Evolutionary conservation across 208 protist genomes (phyloP).

Genomic region (Acanthamoeba sp.): DNA sequence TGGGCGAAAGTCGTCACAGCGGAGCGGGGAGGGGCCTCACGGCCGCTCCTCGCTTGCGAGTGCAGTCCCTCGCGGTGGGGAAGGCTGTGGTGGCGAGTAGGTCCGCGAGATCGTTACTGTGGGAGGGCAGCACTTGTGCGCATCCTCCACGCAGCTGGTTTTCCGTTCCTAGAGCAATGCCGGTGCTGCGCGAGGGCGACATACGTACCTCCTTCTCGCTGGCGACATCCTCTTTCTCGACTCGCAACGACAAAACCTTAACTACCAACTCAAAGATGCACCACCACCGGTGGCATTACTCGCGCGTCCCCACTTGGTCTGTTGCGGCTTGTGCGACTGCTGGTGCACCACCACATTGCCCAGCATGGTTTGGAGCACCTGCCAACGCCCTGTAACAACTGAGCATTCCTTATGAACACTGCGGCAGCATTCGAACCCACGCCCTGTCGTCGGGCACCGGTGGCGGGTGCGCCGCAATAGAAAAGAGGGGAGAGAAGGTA

Average conservation of each 20-base stretch:
- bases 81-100: slow-evolving; percentile 49
- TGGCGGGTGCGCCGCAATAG: not conserved
- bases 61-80: not conserved
- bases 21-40: not conserved
- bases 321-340: no score
- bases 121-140: not conserved
- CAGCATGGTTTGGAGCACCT: no score
- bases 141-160: slow-evolving; percentile 39
- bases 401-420: no score
- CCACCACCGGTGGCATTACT: no score
- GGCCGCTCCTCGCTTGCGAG: not conserved
- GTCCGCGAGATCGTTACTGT: slow-evolving; percentile 50
- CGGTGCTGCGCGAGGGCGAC: not conserved
- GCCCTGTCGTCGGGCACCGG: not conserved
- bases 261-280: not conserved
- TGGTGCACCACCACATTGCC: no score
- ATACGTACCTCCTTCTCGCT: slow-evolving; percentile 16
- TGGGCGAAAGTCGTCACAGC: slow-evolving; percentile 42
- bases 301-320: no score
- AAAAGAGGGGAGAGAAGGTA: not conserved
- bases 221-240: not conserved
- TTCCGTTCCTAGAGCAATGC: slow-evolving; percentile 45
- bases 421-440: not conserved
- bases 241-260: not conserved
- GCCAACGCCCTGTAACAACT: no score